Evolutionary conservation across 129 eudicot species (phyloP), one percentile per base, ranked within the genome.

Genomic region (Tanacetum coccineum): DNA sequence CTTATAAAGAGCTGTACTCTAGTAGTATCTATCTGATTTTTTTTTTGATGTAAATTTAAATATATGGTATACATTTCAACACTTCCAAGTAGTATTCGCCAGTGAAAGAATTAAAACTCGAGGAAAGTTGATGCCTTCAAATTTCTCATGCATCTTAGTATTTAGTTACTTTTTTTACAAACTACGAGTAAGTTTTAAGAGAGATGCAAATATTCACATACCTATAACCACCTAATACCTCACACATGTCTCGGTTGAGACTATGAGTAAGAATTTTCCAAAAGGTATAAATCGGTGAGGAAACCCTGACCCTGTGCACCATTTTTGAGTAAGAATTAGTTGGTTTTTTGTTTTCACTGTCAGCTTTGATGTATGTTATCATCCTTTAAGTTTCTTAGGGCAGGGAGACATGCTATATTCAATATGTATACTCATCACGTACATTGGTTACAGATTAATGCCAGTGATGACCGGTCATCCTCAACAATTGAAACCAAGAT

Each of bases 381-480:
- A n/a, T n/a, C n/a, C n/a, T n/a, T n/a, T n/a, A n/a, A n/a, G n/a
- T n/a, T n/a, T n/a, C n/a, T n/a, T n/a, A n/a, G n/a, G n/a, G n/a
- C n/a, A n/a, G n/a, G n/a, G n/a, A n/a, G n/a, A n/a, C n/a, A n/a
- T n/a, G n/a, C n/a, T n/a, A n/a, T n/a, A n/a, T n/a, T n/a, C n/a
- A n/a, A n/a, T n/a, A n/a, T n/a, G n/a, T n/a, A n/a, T n/a, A n/a
- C n/a, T n/a, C n/a, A n/a, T n/a, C n/a, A n/a, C n/a, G n/a, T n/a
- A n/a, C n/a, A n/a, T n/a, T n/a, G n/a, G n/a, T n/a, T n/a, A n/a
- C 91, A 88, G 98, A 93, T 93, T 57, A 93, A 93, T 75, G 98
- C 98, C 13, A 93, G 98, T 71, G 98, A 93, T 79, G 96, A 93
- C 66, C 84, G 98, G 39, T 84, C 98, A 28, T 52, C 98, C 30